phyloP scores from a whole-genome alignment of 2,329 filamentous ascomycete species.

The Fusarium goolgardi region DNA sequence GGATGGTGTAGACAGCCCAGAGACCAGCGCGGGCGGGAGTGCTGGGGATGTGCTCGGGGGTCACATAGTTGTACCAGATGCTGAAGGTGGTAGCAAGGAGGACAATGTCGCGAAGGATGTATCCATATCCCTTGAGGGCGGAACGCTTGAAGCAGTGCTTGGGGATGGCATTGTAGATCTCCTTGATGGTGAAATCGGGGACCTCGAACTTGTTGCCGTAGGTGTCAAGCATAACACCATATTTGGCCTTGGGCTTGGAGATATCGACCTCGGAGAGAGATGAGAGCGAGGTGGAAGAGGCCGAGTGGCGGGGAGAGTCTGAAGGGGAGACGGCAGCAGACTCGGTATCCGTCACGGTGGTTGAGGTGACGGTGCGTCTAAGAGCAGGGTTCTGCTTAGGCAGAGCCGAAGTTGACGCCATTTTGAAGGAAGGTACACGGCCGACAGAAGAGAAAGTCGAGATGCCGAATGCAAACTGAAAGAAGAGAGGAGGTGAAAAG shows the following conservation, averaged over 20 bases:
- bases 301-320: conserved; percentile 70
- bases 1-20: conserved; percentile 75
- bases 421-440: conserved; percentile 46
- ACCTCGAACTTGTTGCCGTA: conserved; percentile 95
- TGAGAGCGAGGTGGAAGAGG: conserved; percentile 92
- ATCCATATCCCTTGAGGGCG: conserved; percentile 76
- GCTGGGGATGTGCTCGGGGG: conserved; percentile 82
- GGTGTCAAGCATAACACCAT: conserved; percentile 82
- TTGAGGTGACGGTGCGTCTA: conserved; percentile 61
- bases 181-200: conserved; percentile 96
- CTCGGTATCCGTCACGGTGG: conserved; percentile 62
- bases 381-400: conserved; percentile 58
- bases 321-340: conserved; percentile 68
- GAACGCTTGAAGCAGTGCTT: conserved; percentile 97
- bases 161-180: conserved; percentile 96
- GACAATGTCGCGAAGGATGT: conserved; percentile 84
- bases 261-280: conserved; percentile 78
- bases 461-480: conserved; percentile 22
- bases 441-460: conserved; percentile 44
- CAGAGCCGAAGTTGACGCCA: conserved; percentile 61
- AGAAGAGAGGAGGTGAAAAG: conserved; percentile 11
- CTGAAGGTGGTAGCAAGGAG: conserved; percentile 82
- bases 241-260: conserved; percentile 52
- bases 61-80: conserved; percentile 89
- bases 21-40: conserved; percentile 72